Evolutionary conservation across 108 stramenopile genomes (phyloP), one percentile per base, ranked within the genome.

Genomic region (Parmales sp.): DNA sequence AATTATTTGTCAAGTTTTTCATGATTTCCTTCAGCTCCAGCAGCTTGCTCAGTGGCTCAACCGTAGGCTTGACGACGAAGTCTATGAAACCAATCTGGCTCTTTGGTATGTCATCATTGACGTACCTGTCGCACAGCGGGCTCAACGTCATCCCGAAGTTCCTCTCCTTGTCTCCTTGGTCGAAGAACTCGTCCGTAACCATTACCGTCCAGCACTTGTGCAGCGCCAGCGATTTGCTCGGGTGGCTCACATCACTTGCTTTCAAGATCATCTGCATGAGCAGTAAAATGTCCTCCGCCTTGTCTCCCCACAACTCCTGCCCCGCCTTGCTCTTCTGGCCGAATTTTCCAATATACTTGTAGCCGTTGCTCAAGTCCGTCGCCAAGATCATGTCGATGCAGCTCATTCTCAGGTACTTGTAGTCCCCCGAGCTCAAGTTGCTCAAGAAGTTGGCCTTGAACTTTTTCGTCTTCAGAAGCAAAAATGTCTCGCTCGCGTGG

Each of bases 81-180:
- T 81, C 78, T 39, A 81, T 65, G 45, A 81, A 81, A 36, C 71
- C 74, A 38, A 72, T 70, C 76, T 81, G 80, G 50, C 68, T 77
- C 72, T 79, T 72, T 34, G 76, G 69, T 36, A 77, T 63, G 66
- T 82, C 67, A 49, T 28, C 38, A 28, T 46, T 60, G 31, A 34
- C 48, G 13, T 41, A 2, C 18, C 63, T 45, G 46, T 72, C 71
- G 16, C 75, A 76, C 31, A 78, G 72, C 34, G 78, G 78, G 22
- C 75, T 76, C 1, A 76, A 20, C 1, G 45, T 41, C 6, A 78
- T 6, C n/a, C 78, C 72, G 28, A 16, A 3, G 43, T 37, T 39
- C 45, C 25, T 37, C 46, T 78, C 78, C 16, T 41, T 26, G 69
- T 76, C 78, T 28, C 78, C 78, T 51, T 69, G 67, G 2, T 46